Evolutionary conservation across 129 eudicot genomes (phyloP).

Genomic region (Cynara cardunculus): DNA sequence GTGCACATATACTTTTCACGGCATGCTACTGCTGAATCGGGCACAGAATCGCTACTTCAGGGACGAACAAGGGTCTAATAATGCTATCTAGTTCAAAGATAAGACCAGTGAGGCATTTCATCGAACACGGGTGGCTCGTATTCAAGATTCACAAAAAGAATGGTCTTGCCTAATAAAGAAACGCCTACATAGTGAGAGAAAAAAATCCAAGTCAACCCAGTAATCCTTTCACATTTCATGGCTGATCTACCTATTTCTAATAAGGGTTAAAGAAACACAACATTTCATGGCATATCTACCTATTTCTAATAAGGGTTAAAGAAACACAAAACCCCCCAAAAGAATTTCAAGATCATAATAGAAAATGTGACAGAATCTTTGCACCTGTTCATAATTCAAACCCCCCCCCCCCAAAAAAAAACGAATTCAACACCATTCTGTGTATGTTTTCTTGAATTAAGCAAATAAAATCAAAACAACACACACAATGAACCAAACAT

Average conservation of each 20-base stretch:
- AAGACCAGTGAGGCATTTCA: neutral
- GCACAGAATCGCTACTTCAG: neutral
- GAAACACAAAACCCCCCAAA: neutral
- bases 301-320: neutral
- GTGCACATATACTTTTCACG: neutral
- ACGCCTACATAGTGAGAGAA: neutral
- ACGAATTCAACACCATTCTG: neutral
- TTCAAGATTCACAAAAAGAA: constrained; percentile 12
- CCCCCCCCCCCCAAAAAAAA: too few species aligned
- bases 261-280: neutral
- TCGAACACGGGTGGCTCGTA: neutral
- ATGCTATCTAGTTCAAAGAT: constrained; percentile 4
- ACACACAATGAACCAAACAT: neutral
- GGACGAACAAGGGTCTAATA: neutral
- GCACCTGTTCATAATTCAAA: constrained; percentile 14
- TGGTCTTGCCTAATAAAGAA: constrained; percentile 1
- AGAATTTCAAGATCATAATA: neutral
- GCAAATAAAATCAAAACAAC: constrained; percentile 5
- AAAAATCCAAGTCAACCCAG: constrained; percentile 27
- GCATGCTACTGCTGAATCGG: neutral
- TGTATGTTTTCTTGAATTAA: neutral
- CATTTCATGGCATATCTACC: neutral
- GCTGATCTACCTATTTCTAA: neutral
- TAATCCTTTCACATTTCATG: constrained; percentile 8
- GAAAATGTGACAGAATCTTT: constrained; percentile 18